Percentiles rank a stretch among this genome's conserved stretches.
Conservation (phyloP, 2,329 filamentous ascomycete species). For the Diaporthe destruens region DNA sequence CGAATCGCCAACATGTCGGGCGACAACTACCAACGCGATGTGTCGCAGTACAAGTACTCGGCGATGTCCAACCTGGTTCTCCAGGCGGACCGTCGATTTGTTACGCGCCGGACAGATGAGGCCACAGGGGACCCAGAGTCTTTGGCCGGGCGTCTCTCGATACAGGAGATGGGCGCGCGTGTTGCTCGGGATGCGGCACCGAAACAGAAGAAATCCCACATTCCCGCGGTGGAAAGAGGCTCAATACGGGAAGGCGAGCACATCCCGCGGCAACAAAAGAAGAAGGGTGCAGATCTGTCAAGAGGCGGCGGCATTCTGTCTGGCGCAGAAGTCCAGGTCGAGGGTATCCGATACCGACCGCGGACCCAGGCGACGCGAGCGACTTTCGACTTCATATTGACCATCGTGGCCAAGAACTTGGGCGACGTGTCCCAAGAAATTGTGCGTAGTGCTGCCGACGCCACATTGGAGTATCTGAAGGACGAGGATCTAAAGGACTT, state of each 20-base stretch:
- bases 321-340: slow-evolving; percentile 86
- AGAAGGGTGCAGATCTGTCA: slow-evolving; percentile 79
- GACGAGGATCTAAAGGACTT: slow-evolving; percentile 97
- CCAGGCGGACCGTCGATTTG: slow-evolving; percentile 98
- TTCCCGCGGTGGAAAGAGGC: slow-evolving; percentile 80
- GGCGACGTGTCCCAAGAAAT: slow-evolving; percentile 95
- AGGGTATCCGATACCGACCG: slow-evolving; percentile 92
- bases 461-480: slow-evolving; percentile 90
- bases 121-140: slow-evolving; percentile 98
- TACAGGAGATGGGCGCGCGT: slow-evolving; percentile 92
- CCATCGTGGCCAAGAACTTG: slow-evolving; percentile 86
- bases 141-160: slow-evolving; percentile 91
- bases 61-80: slow-evolving; percentile 99
- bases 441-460: slow-evolving; percentile 93
- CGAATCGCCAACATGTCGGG: slow-evolving; percentile 70
- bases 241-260: slow-evolving; percentile 84
- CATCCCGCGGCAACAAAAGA: slow-evolving; percentile 88
- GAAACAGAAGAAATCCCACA: slow-evolving; percentile 81
- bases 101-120: slow-evolving; percentile 92
- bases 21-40: slow-evolving; percentile 77
- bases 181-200: slow-evolving; percentile 84
- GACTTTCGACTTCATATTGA: slow-evolving; percentile 94
- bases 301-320: slow-evolving; percentile 84
- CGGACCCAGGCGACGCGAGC: slow-evolving; percentile 91
- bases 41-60: slow-evolving; percentile 98